Base-by-base conservation (phyloP, 2,329 filamentous ascomycete genomes). In the Aspergillus caelatus region DNA sequence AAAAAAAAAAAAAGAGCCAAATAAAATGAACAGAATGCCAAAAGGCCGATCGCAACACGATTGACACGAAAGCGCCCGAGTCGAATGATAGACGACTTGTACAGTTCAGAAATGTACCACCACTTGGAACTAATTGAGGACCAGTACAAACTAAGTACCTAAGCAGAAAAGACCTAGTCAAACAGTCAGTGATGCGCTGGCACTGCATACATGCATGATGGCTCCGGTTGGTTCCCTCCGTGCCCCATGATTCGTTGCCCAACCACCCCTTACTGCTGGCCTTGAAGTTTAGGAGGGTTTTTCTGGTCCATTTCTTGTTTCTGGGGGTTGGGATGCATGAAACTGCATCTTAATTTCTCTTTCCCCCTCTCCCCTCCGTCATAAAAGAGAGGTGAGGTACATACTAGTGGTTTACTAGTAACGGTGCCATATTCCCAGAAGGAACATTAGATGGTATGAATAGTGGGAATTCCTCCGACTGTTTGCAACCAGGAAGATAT, bases 151-250 rank as follows among this genome's bases (percentile, higher is more conserved):
- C 45, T 39, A 34, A 54, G 30, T 54, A 54, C 52, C 14, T 16
- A 36, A 30, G 12, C 7, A 21, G 23, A 28, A 48, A 16, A 14
- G 26, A 26, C 26, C 26, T 26, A 41, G 39, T 41, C 16, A 41
- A 41, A 41, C 39, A n/a, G 46, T 60, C 39, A 41, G 46, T 60
- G 68, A 69, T 70, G 68, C 59, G 68, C 61, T 70, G 68, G 68
- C 74, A 75, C 57, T 73, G 72, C 72, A 75, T 76, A 71, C 72
- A 75, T 76, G 74, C 73, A 74, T 73, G 69, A 73, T 70, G 65
- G 69, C 71, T 55, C 52, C 32, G 52, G 52, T 55, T 41, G 52
- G 12, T 11, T 34, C 68, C 64, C 68, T 62, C 60, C 65, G 34
- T 19, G 14, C 14, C 46, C 30, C 46, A 56, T 75, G 72, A 75